A percentile compares a stretch with the other conserved stretches of the same genome.
Evolutionary conservation across 2,329 filamentous ascomycete species (phyloP).

Genomic region (Aureobasidium sp.): DNA sequence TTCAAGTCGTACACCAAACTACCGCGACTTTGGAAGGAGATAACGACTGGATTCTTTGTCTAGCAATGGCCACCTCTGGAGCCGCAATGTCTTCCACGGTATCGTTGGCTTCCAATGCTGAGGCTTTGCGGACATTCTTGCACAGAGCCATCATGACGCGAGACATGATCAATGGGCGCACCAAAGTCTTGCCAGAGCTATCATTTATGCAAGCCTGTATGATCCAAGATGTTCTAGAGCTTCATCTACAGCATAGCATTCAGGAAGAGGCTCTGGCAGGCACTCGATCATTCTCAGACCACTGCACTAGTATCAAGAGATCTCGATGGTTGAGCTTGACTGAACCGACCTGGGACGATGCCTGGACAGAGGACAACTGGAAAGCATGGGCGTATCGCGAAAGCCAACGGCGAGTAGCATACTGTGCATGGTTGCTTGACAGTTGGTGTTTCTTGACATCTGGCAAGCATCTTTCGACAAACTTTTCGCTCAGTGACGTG

Average conservation of each 20-base stretch:
- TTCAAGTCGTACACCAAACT: neutral
- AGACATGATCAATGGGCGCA: neutral
- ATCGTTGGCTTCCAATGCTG: slow-evolving; percentile 2
- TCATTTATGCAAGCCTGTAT: slow-evolving; percentile 14
- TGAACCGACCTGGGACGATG: neutral
- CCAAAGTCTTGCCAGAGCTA: neutral
- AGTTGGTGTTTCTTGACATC: slow-evolving; percentile 4
- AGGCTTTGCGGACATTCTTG: slow-evolving; percentile 4
- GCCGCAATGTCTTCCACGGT: neutral
- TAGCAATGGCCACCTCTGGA: slow-evolving; percentile 5
- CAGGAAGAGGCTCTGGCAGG: slow-evolving; percentile 9
- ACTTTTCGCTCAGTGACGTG: slow-evolving; percentile 7
- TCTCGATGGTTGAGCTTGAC: neutral
- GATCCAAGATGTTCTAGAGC: slow-evolving; percentile 3
- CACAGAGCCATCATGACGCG: neutral
- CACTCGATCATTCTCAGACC: slow-evolving; percentile 1
- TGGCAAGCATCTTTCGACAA: slow-evolving; percentile 2
- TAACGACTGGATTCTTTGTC: slow-evolving; percentile 13
- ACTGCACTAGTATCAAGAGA: slow-evolving; percentile 10
- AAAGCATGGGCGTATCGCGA: slow-evolving; percentile 10
- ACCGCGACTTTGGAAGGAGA: neutral
- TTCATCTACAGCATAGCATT: neutral
- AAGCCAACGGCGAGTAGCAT: slow-evolving; percentile 13
- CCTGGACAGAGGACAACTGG: slow-evolving; percentile 9
- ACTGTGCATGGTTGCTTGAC: slow-evolving; percentile 16